Evolutionary conservation across 768 basidiomycete species (phyloP).

Genomic region (Mycena alexandri): DNA sequence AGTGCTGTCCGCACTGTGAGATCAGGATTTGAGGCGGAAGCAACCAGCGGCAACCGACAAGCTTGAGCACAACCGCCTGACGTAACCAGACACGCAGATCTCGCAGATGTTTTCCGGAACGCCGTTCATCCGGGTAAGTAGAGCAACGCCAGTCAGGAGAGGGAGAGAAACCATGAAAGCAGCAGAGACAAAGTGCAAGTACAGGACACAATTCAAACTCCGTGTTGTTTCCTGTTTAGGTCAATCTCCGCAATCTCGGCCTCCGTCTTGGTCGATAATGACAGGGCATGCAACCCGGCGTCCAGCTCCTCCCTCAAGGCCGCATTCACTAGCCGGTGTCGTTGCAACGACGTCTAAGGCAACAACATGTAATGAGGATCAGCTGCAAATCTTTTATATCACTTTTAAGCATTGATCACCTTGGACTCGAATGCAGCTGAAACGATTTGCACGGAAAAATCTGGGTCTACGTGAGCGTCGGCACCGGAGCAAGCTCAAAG

Average conservation of each 20-base stretch:
- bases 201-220: constrained; percentile 14
- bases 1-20: constrained; percentile 29
- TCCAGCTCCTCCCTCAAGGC: constrained; percentile 79
- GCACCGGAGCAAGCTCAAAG: constrained; percentile 20
- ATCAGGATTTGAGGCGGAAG: constrained; percentile 35
- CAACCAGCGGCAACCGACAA: constrained; percentile 29
- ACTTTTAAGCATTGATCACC: constrained; percentile 54
- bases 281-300: constrained; percentile 81
- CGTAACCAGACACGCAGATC: constrained; percentile 18
- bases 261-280: constrained; percentile 78
- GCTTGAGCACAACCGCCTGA: constrained; percentile 31
- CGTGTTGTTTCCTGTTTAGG: constrained; percentile 1
- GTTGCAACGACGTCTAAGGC: constrained; percentile 77
- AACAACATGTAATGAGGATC: constrained; percentile 31
- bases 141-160: neutral
- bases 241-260: constrained; percentile 52
- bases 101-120: constrained; percentile 13
- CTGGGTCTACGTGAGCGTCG: constrained; percentile 51
- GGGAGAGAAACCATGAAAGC: too few species aligned
- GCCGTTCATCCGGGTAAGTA: constrained; percentile 6
- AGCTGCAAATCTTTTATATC: constrained; percentile 28
- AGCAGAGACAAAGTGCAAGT: neutral
- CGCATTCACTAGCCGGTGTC: constrained; percentile 84
- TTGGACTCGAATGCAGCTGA: constrained; percentile 81
- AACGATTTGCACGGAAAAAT: constrained; percentile 82